These are phyloP conservation scores for Vicia faba DNA, from an alignment of 306 rosid species.

Conservation along the genomic window DNA sequence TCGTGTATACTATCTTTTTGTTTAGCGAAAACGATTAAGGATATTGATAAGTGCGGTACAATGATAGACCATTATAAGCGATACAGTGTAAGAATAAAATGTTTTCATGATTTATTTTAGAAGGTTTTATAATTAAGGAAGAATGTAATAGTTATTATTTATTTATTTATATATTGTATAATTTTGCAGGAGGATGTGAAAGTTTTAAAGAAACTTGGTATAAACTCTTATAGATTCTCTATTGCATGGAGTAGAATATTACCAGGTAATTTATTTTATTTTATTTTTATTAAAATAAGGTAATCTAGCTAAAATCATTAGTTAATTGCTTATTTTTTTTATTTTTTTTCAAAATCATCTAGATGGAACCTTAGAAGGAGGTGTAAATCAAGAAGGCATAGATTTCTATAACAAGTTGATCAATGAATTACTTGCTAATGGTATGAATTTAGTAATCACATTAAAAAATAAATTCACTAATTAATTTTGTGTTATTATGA, in stretches of 20 bases:
- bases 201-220: slow-evolving; percentile 36
- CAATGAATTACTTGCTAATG: slow-evolving; percentile 34
- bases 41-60: background rate
- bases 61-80: background rate
- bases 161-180: background rate
- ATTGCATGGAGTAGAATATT: slow-evolving; percentile 46
- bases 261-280: slow-evolving; percentile 17
- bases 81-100: background rate
- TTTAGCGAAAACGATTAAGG: background rate
- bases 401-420: slow-evolving; percentile 41
- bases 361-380: slow-evolving; percentile 40
- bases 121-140: too few species aligned
- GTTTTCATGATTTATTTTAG: background rate
- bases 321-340: background rate
- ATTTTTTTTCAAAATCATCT: background rate
- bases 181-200: slow-evolving; percentile 37
- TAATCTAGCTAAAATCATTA: background rate
- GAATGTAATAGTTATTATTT: too few species aligned
- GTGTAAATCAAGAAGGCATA: slow-evolving; percentile 22
- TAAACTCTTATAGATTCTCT: slow-evolving; percentile 39
- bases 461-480: too few species aligned
- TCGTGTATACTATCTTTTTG: background rate
- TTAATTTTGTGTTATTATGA: too few species aligned
- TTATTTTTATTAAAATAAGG: background rate
- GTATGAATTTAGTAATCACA: slow-evolving; percentile 1